Base-by-base conservation (phyloP, 108 stramenopile species). In the Skeletonema potamos region DNA sequence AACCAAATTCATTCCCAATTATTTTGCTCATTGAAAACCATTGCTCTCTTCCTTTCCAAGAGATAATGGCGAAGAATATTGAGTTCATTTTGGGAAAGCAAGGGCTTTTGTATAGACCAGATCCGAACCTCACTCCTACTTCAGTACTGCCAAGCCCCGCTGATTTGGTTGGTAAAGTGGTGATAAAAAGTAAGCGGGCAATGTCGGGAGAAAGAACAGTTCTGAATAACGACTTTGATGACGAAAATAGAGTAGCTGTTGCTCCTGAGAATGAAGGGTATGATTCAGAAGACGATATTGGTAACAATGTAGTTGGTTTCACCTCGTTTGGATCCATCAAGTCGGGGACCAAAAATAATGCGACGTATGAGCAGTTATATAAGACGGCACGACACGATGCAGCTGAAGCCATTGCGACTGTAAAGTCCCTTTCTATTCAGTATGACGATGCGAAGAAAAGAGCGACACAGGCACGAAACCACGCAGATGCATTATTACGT, bases 1-100 rank as follows among this genome's bases (percentile, higher is more conserved):
- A 90, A 54, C 84, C 85, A 29, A 46, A 84, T 7, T 82, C 91
- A 7, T 90, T 84, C 39, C 98, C 99, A 7, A 91, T 99, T 56
- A 97, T 99, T 56, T 68, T 99, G 27, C 91, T 88, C 12, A 58
- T 99, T 29, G 99, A 99, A 78, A 98, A 98, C 80, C 99, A 99
- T 80, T 99, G 99, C 82, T 78, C 83, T 30, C 72, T 83, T 58
- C 62, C 82, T 3, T 93, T 82, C 70, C 99, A 99, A 83, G 39
- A 72, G 77, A 75, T 51, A 59, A 97, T 97, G 91, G 97, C 96
- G 9, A 54, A 67, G 9, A 72, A 77, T 11, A 68, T 94, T 39
- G 66, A 68, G 20, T 54, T 65, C 2, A 80, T 85, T 18, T 81
- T 99, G 54, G 92, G 89, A 20, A 61, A 85, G 24, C 17, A 87